These are phyloP conservation scores for Phellopilus nigrolimitatus DNA, from an alignment of 1,284 basidiomycete genomes.

Conservation along the genomic window DNA sequence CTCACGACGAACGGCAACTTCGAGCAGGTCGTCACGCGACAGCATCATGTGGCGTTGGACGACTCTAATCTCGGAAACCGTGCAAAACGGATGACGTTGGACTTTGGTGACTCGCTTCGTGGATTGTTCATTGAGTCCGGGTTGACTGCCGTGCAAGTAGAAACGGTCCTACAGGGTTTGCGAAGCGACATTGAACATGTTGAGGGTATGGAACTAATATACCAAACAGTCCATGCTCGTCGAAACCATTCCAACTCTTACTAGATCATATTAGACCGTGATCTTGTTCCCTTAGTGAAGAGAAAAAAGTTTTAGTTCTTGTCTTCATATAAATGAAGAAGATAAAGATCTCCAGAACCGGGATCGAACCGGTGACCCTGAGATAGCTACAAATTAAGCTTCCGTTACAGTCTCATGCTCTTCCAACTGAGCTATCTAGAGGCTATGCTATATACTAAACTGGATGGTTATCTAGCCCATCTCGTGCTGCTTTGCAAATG, in stretches of 20 bases:
- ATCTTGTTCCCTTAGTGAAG: neutral
- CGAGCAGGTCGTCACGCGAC: constrained; percentile 15
- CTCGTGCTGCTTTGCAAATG: no score
- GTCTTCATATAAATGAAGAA: no score
- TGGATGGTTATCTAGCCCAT: neutral
- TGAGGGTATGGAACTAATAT: constrained; percentile 37
- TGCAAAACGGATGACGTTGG: constrained; percentile 28
- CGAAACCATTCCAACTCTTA: no score
- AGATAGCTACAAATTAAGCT: constrained; percentile 2
- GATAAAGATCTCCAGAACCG: constrained; percentile 12
- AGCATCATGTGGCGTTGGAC: constrained; percentile 23
- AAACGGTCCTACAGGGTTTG: constrained; percentile 35
- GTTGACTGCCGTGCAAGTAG: constrained; percentile 32
- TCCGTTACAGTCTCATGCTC: constrained; percentile 19
- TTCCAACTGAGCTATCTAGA: constrained; percentile 19
- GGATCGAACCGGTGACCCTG: constrained; percentile 18
- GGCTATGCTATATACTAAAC: no score
- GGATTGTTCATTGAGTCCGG: constrained; percentile 39
- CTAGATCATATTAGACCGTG: neutral
- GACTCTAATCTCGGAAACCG: constrained; percentile 33
- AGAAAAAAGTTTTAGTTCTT: no score
- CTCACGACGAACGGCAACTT: constrained; percentile 20
- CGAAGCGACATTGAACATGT: constrained; percentile 38
- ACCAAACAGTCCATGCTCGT: constrained; percentile 35
- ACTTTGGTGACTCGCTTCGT: constrained; percentile 32